These are phyloP conservation scores for Durotheca rogersii DNA, from an alignment of 495 filamentous ascomycete genomes.

Conservation along the genomic window DNA sequence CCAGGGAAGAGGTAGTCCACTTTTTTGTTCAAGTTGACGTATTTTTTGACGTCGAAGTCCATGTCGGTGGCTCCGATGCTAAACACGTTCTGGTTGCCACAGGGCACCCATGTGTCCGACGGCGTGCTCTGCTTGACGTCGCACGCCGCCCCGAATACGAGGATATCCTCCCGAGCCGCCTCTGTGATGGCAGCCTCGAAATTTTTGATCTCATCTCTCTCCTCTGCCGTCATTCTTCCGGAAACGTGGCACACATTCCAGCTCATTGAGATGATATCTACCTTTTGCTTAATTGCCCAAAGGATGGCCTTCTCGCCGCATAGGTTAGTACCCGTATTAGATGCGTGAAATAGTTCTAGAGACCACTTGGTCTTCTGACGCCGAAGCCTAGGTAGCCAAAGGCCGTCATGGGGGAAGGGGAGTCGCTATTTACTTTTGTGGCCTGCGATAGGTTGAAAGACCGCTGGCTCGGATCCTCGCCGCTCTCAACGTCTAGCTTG, in stretches of 20 bases:
- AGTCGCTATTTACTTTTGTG: neutral
- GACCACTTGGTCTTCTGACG: too few species aligned
- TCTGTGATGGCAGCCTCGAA: neutral
- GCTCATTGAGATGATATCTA: neutral
- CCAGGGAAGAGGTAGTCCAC: neutral
- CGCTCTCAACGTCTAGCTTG: too few species aligned
- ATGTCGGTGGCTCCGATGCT: neutral
- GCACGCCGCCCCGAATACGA: neutral
- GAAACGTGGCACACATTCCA: too few species aligned
- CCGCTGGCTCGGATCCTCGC: too few species aligned
- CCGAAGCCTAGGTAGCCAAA: neutral
- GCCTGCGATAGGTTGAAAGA: too few species aligned
- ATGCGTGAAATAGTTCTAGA: too few species aligned
- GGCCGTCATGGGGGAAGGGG: neutral
- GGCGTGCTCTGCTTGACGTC: neutral
- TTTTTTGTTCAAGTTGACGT: neutral
- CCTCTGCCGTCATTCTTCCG: too few species aligned
- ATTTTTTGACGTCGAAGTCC: too few species aligned
- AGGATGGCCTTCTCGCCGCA: too few species aligned
- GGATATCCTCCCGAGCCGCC: neutral
- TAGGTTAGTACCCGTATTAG: too few species aligned
- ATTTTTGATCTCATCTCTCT: neutral
- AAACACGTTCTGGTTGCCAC: neutral
- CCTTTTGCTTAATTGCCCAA: neutral
- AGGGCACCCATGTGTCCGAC: too few species aligned